Evolutionary conservation across 305 asterid species (phyloP).

Genomic region (Ruellia speciosa): DNA sequence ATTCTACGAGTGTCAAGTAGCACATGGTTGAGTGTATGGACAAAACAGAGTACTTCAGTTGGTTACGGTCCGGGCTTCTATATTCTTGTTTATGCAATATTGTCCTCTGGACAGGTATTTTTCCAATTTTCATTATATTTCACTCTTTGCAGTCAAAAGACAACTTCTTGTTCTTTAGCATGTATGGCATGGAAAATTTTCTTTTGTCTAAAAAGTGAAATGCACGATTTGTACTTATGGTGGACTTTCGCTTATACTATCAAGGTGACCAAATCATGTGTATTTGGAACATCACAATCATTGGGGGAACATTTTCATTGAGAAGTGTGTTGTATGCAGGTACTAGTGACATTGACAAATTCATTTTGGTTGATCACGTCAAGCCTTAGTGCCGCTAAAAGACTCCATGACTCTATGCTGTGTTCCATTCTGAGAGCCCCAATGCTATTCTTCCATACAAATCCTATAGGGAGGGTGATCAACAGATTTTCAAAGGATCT

Average conservation of each 20-base stretch:
- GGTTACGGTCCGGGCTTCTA: constrained; percentile 41
- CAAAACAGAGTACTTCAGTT: constrained; percentile 39
- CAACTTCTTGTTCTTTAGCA: constrained; percentile 12
- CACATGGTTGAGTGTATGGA: constrained; percentile 66
- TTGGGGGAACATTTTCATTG: background rate
- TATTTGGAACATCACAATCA: constrained; percentile 1
- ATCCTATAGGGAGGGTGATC: constrained; percentile 72
- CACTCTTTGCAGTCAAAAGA: background rate
- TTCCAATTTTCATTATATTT: constrained; percentile 4
- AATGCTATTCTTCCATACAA: constrained; percentile 83
- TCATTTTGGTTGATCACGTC: constrained; percentile 76
- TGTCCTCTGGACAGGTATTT: constrained; percentile 51
- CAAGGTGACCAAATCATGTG: background rate
- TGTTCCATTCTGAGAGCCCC: constrained; percentile 68
- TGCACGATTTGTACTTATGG: background rate
- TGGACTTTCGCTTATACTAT: background rate
- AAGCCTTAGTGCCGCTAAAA: constrained; percentile 66
- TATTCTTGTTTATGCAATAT: constrained; percentile 45
- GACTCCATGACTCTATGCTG: constrained; percentile 76
- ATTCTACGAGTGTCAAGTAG: constrained; percentile 55
- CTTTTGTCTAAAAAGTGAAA: constrained; percentile 10
- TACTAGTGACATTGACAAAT: constrained; percentile 65
- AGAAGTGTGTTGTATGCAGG: constrained; percentile 36
- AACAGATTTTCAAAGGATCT: constrained; percentile 76
- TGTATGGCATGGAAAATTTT: constrained; percentile 4